Evolutionary conservation across 2,329 filamentous ascomycete genomes (phyloP), one percentile per base, ranked within the genome.

Genomic region (Colletotrichum caudatum): DNA sequence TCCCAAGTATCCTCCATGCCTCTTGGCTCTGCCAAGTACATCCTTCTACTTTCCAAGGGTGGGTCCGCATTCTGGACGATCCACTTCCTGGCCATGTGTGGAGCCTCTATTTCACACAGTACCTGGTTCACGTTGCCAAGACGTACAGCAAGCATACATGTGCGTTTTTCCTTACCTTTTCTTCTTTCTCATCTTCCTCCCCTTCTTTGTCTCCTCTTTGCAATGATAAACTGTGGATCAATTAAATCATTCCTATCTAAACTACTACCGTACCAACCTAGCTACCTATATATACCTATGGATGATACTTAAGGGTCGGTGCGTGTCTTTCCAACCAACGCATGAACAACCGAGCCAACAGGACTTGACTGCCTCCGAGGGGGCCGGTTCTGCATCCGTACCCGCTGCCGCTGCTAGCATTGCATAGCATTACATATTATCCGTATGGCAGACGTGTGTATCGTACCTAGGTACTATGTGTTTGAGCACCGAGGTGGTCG

Each of bases 1-100:
- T 62, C 33, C 53, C 53, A 71, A 33, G 69, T 71, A 69, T 33
- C 29, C 8, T 3, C n/a, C 12, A 3, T 5, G 16, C 29, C 41
- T 44, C 41, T 26, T 5, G 8, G 14, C n/a, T 5, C 11, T n/a
- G 54, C 54, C 61, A 48, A 58, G 61, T 66, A 67, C 68, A 20
- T 57, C 23, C 23, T 23, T 41, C 33, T 67, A 70, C 67, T 39
- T 70, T 6, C 12, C 20, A 23, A 35, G 23, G 53, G 26, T 39
- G 6, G 39, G 14, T 46, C 3, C 29, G 29, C 29, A 35, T 26
- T 26, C 50, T 51, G 50, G 50, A 63, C 23, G 37, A 62, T 37
- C 46, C 60, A 63, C 33, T 12, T 16, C 2, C 11, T 7, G n/a
- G 12, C 60, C 23, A 14, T 18, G 18, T 51, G 46, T 62, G 46